Percentiles rank a stretch among this genome's conserved stretches.
phyloP scores from a whole-genome alignment of 495 filamentous ascomycete genomes.

The Parathielavia appendiculata region DNA sequence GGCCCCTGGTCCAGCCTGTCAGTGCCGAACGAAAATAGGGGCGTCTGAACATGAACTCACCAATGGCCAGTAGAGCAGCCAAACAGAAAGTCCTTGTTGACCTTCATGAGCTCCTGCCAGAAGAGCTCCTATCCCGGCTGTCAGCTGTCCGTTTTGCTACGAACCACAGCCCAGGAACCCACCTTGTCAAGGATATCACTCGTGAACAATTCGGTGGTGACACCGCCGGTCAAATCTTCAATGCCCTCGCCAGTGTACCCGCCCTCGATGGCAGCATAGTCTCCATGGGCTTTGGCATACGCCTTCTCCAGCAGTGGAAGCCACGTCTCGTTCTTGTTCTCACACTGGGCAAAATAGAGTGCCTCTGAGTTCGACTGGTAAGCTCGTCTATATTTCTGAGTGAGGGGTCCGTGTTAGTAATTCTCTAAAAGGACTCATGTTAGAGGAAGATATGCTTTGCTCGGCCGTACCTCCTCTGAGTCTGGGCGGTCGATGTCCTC shows the following conservation, averaged over 20 bases:
- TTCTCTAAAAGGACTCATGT: too few relatives aligned
- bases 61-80: conserved; percentile 66
- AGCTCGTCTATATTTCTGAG: conserved; percentile 58
- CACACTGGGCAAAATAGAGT: conserved; percentile 82
- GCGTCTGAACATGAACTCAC: conserved; percentile 4
- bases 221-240: conserved; percentile 89
- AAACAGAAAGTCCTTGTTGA: conserved; percentile 85
- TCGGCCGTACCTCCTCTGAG: conserved; percentile 51
- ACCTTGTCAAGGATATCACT: conserved; percentile 77
- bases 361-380: conserved; percentile 71
- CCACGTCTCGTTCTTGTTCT: conserved; percentile 88
- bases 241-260: conserved; percentile 85
- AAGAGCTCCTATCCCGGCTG: conserved; percentile 56
- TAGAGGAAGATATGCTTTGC: too few relatives aligned
- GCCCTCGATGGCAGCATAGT: conserved; percentile 77
- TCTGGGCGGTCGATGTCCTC: conserved; percentile 64
- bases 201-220: conserved; percentile 74
- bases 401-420: too few relatives aligned
- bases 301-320: conserved; percentile 91
- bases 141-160: neutral
- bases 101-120: conserved; percentile 78
- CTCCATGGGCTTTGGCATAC: conserved; percentile 91
- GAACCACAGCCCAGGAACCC: neutral
- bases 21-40: neutral
- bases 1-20: conserved; percentile 33